Evolutionary conservation across 345 rosid species (phyloP), one percentile per base, ranked within the genome.

Genomic region (Heritiera fomes): DNA sequence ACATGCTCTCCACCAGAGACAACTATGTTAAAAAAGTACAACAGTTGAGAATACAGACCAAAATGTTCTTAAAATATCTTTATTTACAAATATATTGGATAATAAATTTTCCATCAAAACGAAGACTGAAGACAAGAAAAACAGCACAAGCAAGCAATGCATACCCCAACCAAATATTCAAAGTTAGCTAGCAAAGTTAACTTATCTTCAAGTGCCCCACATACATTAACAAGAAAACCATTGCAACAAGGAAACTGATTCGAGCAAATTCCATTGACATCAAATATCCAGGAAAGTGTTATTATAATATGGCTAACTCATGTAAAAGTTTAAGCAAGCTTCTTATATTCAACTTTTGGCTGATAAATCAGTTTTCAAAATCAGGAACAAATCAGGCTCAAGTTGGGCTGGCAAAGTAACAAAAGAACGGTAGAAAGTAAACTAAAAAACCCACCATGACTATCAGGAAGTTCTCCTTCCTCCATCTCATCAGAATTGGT

Each of bases 1-100:
- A 96, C 95, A 60, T 96, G 99, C 81, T 96, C 99, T 65, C 99
- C 99, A 45, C 97, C 95, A 71, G 99, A 96, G 75, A 91, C 99
- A 84, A 90, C 98, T 96, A 81, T 32, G 83, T 18, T 82, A 84
- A 41, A 81, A 68, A 78, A 66, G 46, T 20, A 74, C 6, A 79
- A 10, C 71, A 76, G 45, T 72, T 82, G 32, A 58, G 60, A 73
- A 77, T n/a, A 72, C 38, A 34, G 5, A 74, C 43, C 34, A 38
- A 61, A 62, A 49, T 45, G 46, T 68, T 78, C 34, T 38, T 59
- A 41, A 64, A 62, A 13, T 73, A 63, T 71, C 32, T 60, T 45
- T 30, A 18, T 74, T 49, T 46, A 69, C 3, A 50, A 58, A 50
- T 30, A 59, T 20, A 9, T 41, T 7, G 20, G 41, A 41, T 23